Evolutionary conservation across 345 rosid species (phyloP).

Genomic region (Xanthoceras sorbifolium): DNA sequence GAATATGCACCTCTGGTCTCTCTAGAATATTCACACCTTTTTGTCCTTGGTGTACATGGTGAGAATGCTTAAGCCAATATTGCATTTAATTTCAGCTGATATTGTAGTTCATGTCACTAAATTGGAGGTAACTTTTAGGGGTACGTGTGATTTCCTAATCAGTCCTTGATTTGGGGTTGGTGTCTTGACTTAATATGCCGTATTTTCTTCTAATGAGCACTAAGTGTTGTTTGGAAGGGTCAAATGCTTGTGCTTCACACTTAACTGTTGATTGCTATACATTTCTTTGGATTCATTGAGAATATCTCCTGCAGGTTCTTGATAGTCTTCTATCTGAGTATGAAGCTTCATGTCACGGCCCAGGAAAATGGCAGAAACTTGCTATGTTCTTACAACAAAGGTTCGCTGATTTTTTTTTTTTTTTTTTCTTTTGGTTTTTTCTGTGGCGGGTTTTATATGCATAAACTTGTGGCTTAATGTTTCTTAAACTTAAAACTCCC

Average conservation of each 20-base stretch:
- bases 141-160: background rate
- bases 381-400: constrained; percentile 84
- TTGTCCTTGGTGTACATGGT: background rate
- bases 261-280: background rate
- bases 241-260: background rate
- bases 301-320: constrained; percentile 58
- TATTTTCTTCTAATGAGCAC: background rate
- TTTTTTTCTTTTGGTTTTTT: background rate
- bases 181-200: background rate
- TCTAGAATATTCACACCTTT: background rate
- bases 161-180: background rate
- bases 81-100: background rate
- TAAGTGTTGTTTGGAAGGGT: background rate
- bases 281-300: constrained; percentile 8
- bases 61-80: background rate
- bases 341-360: constrained; percentile 78
- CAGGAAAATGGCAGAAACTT: constrained; percentile 92
- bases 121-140: background rate
- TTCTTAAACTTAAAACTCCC: constrained; percentile 8
- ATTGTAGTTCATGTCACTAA: background rate
- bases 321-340: constrained; percentile 78
- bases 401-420: constrained; percentile 34
- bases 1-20: background rate
- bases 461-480: background rate
- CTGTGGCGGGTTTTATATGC: background rate